Evolutionary conservation across 2,329 filamentous ascomycete species (phyloP).

Genomic region (Knufia fluminis): DNA sequence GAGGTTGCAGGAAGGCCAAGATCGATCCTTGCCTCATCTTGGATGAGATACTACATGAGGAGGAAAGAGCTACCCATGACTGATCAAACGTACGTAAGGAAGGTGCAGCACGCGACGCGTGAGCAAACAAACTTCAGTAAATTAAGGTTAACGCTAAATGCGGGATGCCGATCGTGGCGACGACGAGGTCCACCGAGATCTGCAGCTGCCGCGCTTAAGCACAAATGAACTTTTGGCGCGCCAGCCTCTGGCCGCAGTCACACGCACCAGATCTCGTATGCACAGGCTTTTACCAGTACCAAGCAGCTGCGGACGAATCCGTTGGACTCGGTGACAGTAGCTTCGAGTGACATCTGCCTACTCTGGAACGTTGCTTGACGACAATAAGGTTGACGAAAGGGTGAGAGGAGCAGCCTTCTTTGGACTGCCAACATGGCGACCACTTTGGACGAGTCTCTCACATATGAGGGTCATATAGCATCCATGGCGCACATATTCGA

Average conservation of each 20-base stretch:
- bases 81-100: background rate
- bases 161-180: constrained; percentile 1
- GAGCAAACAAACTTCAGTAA: background rate
- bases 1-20: constrained; percentile 6
- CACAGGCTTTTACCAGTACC: too few species aligned
- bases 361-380: too few species aligned
- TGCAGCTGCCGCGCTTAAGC: background rate
- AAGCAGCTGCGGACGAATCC: too few species aligned
- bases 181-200: background rate
- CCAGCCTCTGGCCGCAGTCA: background rate
- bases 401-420: background rate
- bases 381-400: too few species aligned
- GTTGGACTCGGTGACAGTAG: too few species aligned
- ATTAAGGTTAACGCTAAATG: background rate
- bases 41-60: background rate
- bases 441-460: background rate
- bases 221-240: background rate
- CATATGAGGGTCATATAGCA: constrained; percentile 2
- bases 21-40: constrained; percentile 9
- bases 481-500: constrained; percentile 40
- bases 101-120: background rate
- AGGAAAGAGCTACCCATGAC: too few species aligned
- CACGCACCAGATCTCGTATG: background rate
- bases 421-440: background rate
- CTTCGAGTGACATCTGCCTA: too few species aligned